These are phyloP conservation scores for Pneumocystis jirovecii DNA, from an alignment of 1,139 yeast genomes.

Conservation along the genomic window DNA sequence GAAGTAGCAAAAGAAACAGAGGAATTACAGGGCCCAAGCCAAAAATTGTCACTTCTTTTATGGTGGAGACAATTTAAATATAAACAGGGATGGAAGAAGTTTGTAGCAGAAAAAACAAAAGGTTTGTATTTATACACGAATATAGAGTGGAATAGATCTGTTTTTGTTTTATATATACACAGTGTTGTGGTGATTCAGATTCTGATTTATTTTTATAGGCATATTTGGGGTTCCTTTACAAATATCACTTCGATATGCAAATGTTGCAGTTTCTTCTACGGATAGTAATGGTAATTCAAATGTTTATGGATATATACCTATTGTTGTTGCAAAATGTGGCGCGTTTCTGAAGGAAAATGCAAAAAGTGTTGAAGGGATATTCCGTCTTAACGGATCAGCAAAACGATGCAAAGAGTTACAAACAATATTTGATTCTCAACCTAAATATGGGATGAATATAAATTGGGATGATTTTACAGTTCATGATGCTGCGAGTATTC, in stretches of 20 bases:
- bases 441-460: conserved; percentile 73
- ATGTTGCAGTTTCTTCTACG: conserved; percentile 55
- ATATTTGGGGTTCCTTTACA: conserved; percentile 80
- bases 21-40: not conserved
- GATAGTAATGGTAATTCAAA: conserved; percentile 35
- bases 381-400: conserved; percentile 84
- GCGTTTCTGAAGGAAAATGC: conserved; percentile 67
- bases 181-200: not conserved
- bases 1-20: not conserved
- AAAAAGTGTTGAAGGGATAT: conserved; percentile 62
- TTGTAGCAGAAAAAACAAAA: not conserved
- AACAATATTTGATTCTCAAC: conserved; percentile 67
- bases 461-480: conserved; percentile 90
- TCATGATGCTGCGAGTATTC: conserved; percentile 91
- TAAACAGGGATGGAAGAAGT: not conserved
- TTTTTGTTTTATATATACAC: not conserved
- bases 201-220: conserved; percentile 8
- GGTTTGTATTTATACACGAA: not conserved
- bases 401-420: conserved; percentile 79
- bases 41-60: not conserved
- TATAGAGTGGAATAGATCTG: no score
- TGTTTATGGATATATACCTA: conserved; percentile 66
- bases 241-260: conserved; percentile 57
- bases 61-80: not conserved
- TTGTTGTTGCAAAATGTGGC: conserved; percentile 93